Evolutionary conservation across 2,329 filamentous ascomycete species (phyloP).

Genomic region (Neoascochyta sp.): DNA sequence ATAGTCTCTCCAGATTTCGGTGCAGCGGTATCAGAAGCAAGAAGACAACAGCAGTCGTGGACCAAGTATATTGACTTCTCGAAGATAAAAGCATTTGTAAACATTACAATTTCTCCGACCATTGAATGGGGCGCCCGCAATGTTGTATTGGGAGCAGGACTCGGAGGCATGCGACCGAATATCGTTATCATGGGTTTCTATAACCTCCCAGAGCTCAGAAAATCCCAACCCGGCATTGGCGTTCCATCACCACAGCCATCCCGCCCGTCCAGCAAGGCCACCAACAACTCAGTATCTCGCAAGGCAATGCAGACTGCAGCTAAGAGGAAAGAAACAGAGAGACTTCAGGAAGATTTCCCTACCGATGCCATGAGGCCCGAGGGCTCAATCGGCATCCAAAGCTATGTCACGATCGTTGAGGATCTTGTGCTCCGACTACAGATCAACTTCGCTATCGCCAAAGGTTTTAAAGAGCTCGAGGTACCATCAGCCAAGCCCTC

Average conservation of each 20-base stretch:
- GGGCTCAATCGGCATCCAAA: conserved; percentile 64
- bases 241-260: conserved; percentile 50
- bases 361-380: conserved; percentile 68
- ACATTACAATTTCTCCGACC: conserved; percentile 76
- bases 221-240: conserved; percentile 55
- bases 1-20: conserved; percentile 82
- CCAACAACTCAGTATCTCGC: conserved; percentile 24
- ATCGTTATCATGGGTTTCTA: conserved; percentile 79
- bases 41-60: conserved; percentile 77
- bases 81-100: conserved; percentile 84
- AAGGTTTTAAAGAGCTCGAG: conserved; percentile 74
- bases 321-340: conserved; percentile 46
- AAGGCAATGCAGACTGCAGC: conserved; percentile 34
- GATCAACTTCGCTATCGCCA: conserved; percentile 80
- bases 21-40: conserved; percentile 73
- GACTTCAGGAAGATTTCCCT: conserved; percentile 59
- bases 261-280: conserved; percentile 28
- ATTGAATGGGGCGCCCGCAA: conserved; percentile 84
- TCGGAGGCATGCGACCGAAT: conserved; percentile 86
- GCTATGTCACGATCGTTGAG: conserved; percentile 78
- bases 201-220: conserved; percentile 72
- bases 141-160: conserved; percentile 72
- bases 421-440: conserved; percentile 73
- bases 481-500: conserved; percentile 52
- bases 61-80: conserved; percentile 83